Evolutionary conservation across 2,329 filamentous ascomycete species (phyloP).

Genomic region (Colletotrichum caudatum): DNA sequence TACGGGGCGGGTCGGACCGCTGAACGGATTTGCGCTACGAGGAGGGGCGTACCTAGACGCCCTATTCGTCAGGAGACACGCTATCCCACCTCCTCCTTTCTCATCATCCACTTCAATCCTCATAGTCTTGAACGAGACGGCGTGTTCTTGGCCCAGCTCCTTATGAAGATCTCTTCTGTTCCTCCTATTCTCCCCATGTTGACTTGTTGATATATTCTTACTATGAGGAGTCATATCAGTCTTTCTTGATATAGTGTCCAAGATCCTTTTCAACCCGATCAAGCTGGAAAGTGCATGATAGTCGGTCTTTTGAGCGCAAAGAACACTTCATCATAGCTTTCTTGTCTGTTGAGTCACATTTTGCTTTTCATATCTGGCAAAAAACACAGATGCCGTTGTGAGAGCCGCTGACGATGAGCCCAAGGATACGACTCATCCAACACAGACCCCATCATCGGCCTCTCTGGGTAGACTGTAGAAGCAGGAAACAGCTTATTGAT

Average conservation of each 20-base stretch:
- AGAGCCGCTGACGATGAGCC: neutral
- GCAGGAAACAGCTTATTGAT: neutral
- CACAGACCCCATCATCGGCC: neutral
- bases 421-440: neutral
- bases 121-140: neutral
- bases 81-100: neutral
- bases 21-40: constrained; percentile 14
- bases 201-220: neutral
- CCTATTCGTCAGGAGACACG: neutral
- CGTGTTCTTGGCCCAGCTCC: neutral
- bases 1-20: constrained; percentile 28
- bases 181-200: neutral
- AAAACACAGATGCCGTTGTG: neutral
- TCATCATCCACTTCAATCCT: neutral
- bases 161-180: neutral
- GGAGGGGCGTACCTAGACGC: neutral
- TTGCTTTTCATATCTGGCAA: neutral
- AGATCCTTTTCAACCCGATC: neutral
- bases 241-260: neutral
- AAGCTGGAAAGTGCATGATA: neutral
- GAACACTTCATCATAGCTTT: neutral
- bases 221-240: too few relatives aligned
- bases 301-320: neutral
- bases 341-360: neutral
- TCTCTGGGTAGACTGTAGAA: neutral